Evolutionary conservation across 1,139 yeast species (phyloP), one percentile per base, ranked within the genome.

Genomic region (Nakaseomyces uthaithaninus): DNA sequence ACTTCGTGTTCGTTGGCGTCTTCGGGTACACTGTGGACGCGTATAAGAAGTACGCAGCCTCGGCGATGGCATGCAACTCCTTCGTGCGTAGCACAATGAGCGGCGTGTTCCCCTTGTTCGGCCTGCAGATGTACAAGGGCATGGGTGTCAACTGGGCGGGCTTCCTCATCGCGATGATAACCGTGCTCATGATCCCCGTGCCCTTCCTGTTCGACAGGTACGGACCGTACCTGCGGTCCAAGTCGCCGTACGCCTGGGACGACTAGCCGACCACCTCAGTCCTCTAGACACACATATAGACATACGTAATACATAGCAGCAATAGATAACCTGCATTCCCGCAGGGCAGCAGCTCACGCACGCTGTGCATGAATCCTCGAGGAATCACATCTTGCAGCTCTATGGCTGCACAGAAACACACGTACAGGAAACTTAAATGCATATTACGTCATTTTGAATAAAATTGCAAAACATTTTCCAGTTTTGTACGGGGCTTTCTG

Each of bases 41-140:
- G 0, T 81, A 78, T 55, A 66, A 74, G 23, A 63, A 66, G 19
- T 76, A 71, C 47, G 77, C 87, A 9, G 94, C 95, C 0, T 77
- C 87, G 9, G 93, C 87, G 1, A 69, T 84, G 59, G 94, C 93
- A 4, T 87, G 89, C 9, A 83, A 80, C 57, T 77, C 84, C 25
- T 71, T 84, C 46, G 64, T 79, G 42, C 70, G 95, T 54, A 78
- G 83, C 42, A 52, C 74, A 2, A 65, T 80, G 65, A 86, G 87
- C 4, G 82, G 84, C 6, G 75, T 81, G 1, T 83, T 86, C 63
- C 94, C 94, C 1, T 63, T 85, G 30, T 84, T 84, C 59, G 76
- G 81, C 2, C 66, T 74, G 18, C 74, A 74, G 43, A 65, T 82
- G 67, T 78, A 71, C 57, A 55, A 61, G 37, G 62, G 59, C 1